A percentile compares a stretch with the other conserved stretches of the same genome.
These are phyloP conservation scores for Eurotiales sp. DNA, from an alignment of 2,329 filamentous ascomycete genomes.

Conservation along the genomic window DNA sequence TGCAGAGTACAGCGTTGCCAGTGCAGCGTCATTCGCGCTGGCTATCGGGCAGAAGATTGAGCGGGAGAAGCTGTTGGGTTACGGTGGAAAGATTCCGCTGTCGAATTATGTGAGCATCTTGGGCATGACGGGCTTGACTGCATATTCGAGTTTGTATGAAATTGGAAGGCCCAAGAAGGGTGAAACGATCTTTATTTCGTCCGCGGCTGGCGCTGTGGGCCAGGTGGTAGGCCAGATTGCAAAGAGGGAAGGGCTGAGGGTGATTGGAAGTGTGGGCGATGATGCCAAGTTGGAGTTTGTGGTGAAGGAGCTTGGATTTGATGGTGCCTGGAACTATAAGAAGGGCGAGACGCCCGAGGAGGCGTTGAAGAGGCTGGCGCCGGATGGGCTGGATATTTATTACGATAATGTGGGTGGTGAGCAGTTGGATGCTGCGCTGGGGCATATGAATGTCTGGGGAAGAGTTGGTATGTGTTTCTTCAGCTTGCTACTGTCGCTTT, in stretches of 20 bases:
- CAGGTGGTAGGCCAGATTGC: slow-evolving; percentile 80
- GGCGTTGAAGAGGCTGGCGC: slow-evolving; percentile 67
- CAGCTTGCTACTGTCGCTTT: neutral
- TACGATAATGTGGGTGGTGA: slow-evolving; percentile 78
- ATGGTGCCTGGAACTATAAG: slow-evolving; percentile 83
- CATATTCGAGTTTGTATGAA: slow-evolving; percentile 69
- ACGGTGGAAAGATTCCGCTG: slow-evolving; percentile 42
- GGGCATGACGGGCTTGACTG: slow-evolving; percentile 74
- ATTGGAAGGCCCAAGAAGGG: slow-evolving; percentile 72
- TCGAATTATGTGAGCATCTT: slow-evolving; percentile 76
- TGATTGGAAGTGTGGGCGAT: slow-evolving; percentile 75
- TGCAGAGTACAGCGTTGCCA: slow-evolving; percentile 57
- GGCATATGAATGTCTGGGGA: slow-evolving; percentile 61
- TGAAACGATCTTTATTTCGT: slow-evolving; percentile 78
- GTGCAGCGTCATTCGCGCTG: slow-evolving; percentile 46
- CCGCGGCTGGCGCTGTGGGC: slow-evolving; percentile 76
- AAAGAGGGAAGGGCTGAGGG: slow-evolving; percentile 72
- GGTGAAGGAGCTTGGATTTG: slow-evolving; percentile 64
- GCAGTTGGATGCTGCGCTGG: slow-evolving; percentile 65
- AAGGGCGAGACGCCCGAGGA: slow-evolving; percentile 63
- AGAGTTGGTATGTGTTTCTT: slow-evolving; percentile 48
- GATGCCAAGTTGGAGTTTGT: slow-evolving; percentile 78
- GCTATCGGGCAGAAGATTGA: slow-evolving; percentile 27
- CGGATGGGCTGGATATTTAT: slow-evolving; percentile 77
- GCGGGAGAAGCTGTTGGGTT: neutral